Percentiles rank a stretch among this genome's conserved stretches.
phyloP scores from a whole-genome alignment of 306 rosid species.

The Fragaria iinumae region DNA sequence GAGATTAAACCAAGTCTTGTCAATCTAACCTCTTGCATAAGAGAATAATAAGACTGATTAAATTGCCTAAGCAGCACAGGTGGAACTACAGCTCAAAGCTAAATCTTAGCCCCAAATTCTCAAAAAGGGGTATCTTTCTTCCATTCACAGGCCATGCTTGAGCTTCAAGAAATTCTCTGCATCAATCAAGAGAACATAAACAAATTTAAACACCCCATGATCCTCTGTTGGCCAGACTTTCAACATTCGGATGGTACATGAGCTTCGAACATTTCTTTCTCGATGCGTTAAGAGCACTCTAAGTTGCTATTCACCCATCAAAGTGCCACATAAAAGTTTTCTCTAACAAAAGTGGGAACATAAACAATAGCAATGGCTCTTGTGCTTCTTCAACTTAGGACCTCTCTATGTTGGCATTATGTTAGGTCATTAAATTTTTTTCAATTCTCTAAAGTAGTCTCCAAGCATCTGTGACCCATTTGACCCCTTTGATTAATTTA shows the following conservation, averaged over 20 bases:
- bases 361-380: slow-evolving; percentile 1
- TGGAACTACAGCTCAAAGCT: slow-evolving; percentile 6
- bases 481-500: background rate
- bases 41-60: background rate
- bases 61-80: background rate
- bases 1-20: background rate
- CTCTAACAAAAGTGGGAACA: background rate
- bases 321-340: slow-evolving; percentile 2
- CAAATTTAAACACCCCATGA: background rate
- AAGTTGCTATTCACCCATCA: background rate
- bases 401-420: background rate
- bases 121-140: slow-evolving; percentile 4
- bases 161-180: background rate
- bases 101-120: background rate
- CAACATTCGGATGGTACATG: background rate
- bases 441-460: background rate
- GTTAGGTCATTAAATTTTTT: background rate
- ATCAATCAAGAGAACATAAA: slow-evolving; percentile 18
- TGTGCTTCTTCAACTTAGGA: slow-evolving; percentile 9
- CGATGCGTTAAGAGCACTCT: background rate
- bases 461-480: slow-evolving; percentile 14
- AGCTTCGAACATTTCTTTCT: slow-evolving; percentile 3
- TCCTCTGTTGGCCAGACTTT: slow-evolving; percentile 23
- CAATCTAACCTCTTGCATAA: background rate
- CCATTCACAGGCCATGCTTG: slow-evolving; percentile 8